Base-by-base conservation (phyloP, 148 eudicot species). In the Rhododendron henanense region DNA sequence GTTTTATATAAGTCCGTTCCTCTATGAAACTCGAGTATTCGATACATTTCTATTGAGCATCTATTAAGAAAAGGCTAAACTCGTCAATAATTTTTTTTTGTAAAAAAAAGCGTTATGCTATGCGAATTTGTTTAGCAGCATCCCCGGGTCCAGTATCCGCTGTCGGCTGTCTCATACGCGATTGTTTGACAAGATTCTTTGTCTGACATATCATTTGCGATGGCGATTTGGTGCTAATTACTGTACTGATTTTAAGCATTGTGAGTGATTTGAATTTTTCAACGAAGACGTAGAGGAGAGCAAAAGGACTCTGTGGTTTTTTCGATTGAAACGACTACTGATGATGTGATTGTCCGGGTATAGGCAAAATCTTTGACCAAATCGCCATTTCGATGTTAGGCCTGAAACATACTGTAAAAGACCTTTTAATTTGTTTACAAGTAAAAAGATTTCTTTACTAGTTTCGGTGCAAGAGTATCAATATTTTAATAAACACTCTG, bases 341-440 rank as follows among this genome's bases (percentile, higher is more conserved):
- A 65, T n/a, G 57, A 65, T 67, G 51, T 69, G 85, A 25, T 44
- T 44, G 41, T 65, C 51, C n/a, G 7, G 31, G 78, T 59, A 45
- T 69, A 6, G 57, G 25, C 83, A 50, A 89, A 77, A 85, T 89
- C 91, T 85, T 87, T 87, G 89, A 89, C 89, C 89, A 84, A 81
- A 87, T 89, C 86, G 45, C 73, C 76, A 63, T 88, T 81, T 82
- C 59, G 31, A 57, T 41, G 50, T 71, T 47, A 73, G 73, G 53
- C 71, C 61, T 55, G 57, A 86, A 69, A 13, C 55, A n/a, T 25
- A 19, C 41, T 57, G 59, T 45, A 63, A 48, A 85, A 5, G 65
- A 78, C 59, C 67, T 28, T 53, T 14, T 44, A 83, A 65, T 16
- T 25, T 10, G 15, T 3, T 55, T 14, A 10, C 11, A 1, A 8